Evolutionary conservation across 176 grass and related monocot species (phyloP).

Genomic region (Pontederia crassipes): DNA sequence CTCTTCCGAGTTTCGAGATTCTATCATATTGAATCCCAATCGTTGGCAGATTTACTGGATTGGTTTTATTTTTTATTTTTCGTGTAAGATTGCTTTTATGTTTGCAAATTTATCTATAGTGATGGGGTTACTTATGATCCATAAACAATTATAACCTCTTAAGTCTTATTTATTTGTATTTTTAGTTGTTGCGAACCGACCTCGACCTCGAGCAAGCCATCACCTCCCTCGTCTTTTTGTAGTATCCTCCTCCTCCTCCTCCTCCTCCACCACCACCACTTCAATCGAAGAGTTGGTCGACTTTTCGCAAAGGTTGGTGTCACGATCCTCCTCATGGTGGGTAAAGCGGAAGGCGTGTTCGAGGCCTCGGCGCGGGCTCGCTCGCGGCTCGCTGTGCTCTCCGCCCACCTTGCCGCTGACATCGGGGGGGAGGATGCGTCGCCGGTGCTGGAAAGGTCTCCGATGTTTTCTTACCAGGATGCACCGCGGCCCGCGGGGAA

Average conservation of each 20-base stretch:
- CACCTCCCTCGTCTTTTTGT: too few relatives aligned
- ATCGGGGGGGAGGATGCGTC: neutral
- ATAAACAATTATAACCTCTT: too few relatives aligned
- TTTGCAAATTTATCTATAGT: too few relatives aligned
- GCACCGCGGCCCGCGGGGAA: slow-evolving; percentile 12
- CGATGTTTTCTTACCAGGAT: slow-evolving; percentile 20
- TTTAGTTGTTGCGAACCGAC: too few relatives aligned
- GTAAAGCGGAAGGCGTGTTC: neutral
- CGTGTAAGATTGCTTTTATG: too few relatives aligned
- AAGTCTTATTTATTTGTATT: too few relatives aligned
- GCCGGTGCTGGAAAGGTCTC: slow-evolving; percentile 37
- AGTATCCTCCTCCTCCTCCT: neutral
- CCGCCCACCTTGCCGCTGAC: slow-evolving; percentile 25
- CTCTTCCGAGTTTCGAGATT: too few relatives aligned
- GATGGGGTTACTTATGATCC: too few relatives aligned
- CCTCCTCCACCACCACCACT: neutral
- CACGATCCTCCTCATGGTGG: neutral
- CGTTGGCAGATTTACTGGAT: too few relatives aligned
- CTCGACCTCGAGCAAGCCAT: too few relatives aligned
- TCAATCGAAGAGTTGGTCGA: neutral
- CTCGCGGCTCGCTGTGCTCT: slow-evolving; percentile 45
- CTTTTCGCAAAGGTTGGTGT: neutral
- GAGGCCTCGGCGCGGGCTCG: slow-evolving; percentile 18
- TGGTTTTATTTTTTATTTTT: too few relatives aligned
- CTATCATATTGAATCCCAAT: too few relatives aligned